Conservation (phyloP, 495 filamentous ascomycete genomes). For the Talaromyces stipitatus region DNA sequence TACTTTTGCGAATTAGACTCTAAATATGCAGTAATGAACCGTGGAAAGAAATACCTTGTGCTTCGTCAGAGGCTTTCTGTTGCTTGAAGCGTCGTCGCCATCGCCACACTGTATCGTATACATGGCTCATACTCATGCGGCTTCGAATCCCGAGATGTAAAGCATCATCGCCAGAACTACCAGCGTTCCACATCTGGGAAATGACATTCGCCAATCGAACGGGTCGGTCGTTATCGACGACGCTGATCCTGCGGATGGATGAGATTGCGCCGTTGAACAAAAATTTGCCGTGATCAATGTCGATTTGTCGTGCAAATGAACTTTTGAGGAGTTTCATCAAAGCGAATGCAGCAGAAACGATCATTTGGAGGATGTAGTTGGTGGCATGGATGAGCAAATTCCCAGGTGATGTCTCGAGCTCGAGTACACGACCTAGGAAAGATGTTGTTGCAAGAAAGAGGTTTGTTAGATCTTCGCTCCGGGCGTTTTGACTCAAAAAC, state of each 20-base stretch:
- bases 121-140: slow-evolving; percentile 45
- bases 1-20: slow-evolving; percentile 10
- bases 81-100: slow-evolving; percentile 40
- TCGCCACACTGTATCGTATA: slow-evolving; percentile 43
- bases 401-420: slow-evolving; percentile 38
- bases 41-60: slow-evolving; percentile 29
- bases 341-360: slow-evolving; percentile 78
- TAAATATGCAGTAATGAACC: too few species aligned
- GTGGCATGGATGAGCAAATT: slow-evolving; percentile 63
- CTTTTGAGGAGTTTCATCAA: slow-evolving; percentile 81
- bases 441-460: slow-evolving; percentile 53
- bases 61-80: slow-evolving; percentile 33
- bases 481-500: slow-evolving; percentile 47
- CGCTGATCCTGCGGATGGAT: slow-evolving; percentile 70
- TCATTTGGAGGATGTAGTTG: slow-evolving; percentile 91
- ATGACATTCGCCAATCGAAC: slow-evolving; percentile 43
- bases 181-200: slow-evolving; percentile 44
- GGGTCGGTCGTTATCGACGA: slow-evolving; percentile 77
- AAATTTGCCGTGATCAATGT: slow-evolving; percentile 66
- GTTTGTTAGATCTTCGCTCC: slow-evolving; percentile 64
- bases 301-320: slow-evolving; percentile 58
- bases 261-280: slow-evolving; percentile 73
- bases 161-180: slow-evolving; percentile 27
- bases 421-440: slow-evolving; percentile 38
- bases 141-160: slow-evolving; percentile 39